Conservation (phyloP, 192 early-diverging fungal species). For the Podila horticola region DNA sequence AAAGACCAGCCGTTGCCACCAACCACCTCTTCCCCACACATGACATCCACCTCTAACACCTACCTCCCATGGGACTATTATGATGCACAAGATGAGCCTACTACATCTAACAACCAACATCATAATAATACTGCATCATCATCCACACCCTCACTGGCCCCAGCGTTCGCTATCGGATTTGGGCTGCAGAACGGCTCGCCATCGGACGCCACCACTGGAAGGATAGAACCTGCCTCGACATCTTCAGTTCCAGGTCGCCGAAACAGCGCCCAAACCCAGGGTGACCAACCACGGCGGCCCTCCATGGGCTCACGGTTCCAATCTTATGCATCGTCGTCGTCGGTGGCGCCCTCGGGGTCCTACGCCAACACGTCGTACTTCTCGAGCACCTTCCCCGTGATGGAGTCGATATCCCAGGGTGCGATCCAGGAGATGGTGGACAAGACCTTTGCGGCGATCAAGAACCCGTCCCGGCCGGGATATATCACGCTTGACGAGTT, state of each 20-base stretch:
- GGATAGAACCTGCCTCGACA: neutral
- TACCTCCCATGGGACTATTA: constrained; percentile 26
- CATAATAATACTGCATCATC: neutral
- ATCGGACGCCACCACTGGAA: neutral
- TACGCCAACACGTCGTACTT: constrained; percentile 57
- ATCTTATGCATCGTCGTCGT: constrained; percentile 20
- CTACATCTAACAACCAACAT: neutral
- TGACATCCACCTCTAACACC: constrained; percentile 9
- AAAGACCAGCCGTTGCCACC: constrained; percentile 39
- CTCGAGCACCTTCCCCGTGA: constrained; percentile 83
- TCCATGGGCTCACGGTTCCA: constrained; percentile 11
- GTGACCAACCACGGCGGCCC: neutral
- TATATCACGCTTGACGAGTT: constrained; percentile 87
- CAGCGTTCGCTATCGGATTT: constrained; percentile 25
- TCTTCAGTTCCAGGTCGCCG: neutral
- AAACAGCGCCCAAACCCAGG: neutral
- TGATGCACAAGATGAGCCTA: neutral
- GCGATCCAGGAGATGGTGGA: constrained; percentile 96
- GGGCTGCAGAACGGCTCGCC: constrained; percentile 1
- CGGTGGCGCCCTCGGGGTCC: constrained; percentile 35
- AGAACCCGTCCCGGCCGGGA: constrained; percentile 61
- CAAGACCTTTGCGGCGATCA: constrained; percentile 78
- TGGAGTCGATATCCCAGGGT: constrained; percentile 93
- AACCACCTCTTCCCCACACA: constrained; percentile 11
- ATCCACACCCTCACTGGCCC: constrained; percentile 20